These are phyloP conservation scores for Berberis vulgaris DNA, from an alignment of 164 flowering plant species.

Conservation along the genomic window DNA sequence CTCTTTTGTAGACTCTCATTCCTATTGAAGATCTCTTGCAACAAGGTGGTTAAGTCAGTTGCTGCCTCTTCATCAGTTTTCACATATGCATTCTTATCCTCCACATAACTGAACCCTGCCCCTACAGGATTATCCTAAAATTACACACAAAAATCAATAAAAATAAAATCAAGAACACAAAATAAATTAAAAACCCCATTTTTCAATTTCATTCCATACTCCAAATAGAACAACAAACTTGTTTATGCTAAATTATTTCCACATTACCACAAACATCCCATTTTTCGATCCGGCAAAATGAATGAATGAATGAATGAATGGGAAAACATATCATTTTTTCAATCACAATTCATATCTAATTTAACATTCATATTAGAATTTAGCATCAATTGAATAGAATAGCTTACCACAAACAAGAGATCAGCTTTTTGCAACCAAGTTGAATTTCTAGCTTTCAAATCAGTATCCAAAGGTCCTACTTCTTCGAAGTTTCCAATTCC, in stretches of 20 bases:
- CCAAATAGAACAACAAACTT: not conserved
- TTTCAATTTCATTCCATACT: not conserved
- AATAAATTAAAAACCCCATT: not conserved
- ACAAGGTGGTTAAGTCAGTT: conserved; percentile 53
- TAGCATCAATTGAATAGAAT: not conserved
- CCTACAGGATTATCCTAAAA: conserved; percentile 90
- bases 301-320: not conserved
- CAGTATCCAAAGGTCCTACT: conserved; percentile 43
- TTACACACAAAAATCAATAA: too few species aligned
- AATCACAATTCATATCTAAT: not conserved
- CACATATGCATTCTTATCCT: conserved; percentile 41
- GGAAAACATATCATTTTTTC: not conserved
- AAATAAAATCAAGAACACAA: too few species aligned
- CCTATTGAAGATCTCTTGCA: conserved; percentile 47
- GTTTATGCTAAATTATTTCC: too few species aligned
- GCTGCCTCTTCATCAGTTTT: conserved; percentile 85
- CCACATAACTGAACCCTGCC: conserved; percentile 85
- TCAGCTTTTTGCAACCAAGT: conserved; percentile 63
- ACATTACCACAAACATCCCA: too few species aligned
- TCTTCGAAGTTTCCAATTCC: conserved; percentile 55
- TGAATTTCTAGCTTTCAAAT: conserved; percentile 42
- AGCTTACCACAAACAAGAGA: conserved; percentile 47
- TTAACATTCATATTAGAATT: not conserved
- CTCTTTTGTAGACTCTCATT: conserved; percentile 49
- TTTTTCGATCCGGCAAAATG: too few species aligned